Evolutionary conservation across 345 rosid genomes (phyloP).

Genomic region (Orychophragmus violaceus): DNA sequence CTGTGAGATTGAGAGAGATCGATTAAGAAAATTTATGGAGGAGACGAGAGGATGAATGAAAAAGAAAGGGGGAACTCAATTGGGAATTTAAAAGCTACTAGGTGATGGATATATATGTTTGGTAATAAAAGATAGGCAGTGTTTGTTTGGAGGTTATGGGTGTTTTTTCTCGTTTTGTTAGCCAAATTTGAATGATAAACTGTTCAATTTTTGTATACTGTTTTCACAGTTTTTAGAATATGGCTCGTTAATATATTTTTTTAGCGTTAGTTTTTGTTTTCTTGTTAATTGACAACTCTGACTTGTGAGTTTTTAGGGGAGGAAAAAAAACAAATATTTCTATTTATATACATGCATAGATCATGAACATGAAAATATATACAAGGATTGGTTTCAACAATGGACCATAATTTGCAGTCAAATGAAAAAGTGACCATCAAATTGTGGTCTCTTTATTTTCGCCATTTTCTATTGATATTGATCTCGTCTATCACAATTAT

Average conservation of each 20-base stretch:
- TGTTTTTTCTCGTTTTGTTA: not conserved
- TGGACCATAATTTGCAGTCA: too few species aligned
- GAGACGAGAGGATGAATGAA: not conserved
- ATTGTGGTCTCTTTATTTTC: too few species aligned
- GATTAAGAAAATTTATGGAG: not conserved
- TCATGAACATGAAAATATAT: too few species aligned
- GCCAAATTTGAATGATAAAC: not conserved
- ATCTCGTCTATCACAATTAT: too few species aligned
- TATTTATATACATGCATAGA: not conserved
- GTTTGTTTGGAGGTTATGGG: not conserved
- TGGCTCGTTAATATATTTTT: not conserved
- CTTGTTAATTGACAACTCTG: slow-evolving; percentile 3
- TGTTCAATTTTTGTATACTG: not conserved
- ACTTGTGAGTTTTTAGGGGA: not conserved
- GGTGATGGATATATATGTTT: not conserved
- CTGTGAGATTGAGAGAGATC: not conserved
- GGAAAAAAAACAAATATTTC: not conserved
- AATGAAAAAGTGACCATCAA: too few species aligned
- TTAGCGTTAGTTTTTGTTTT: not conserved
- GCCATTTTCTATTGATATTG: too few species aligned
- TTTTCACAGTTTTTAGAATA: slow-evolving; percentile 3
- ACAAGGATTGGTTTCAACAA: too few species aligned
- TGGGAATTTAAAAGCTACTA: slow-evolving; percentile 5
- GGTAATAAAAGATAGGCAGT: not conserved
- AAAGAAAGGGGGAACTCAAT: not conserved